Percentiles rank a stretch among this genome's conserved stretches.
phyloP scores from a whole-genome alignment of 768 basidiomycete genomes.

The Suillus discolor region DNA sequence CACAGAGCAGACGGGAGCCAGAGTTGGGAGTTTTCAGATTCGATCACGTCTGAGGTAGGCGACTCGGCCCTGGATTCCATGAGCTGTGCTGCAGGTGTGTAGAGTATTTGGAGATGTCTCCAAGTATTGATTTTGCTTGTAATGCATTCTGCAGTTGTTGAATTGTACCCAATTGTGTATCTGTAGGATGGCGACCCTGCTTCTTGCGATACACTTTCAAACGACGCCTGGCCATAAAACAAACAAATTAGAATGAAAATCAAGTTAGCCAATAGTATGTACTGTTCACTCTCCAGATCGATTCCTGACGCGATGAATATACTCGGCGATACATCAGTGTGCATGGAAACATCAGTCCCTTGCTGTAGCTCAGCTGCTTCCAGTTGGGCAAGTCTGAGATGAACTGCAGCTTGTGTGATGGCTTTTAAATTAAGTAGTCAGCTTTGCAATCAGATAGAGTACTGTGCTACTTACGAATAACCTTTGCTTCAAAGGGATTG shows the following conservation, averaged over 20 bases:
- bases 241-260: neutral
- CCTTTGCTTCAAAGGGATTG: constrained; percentile 23
- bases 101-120: neutral
- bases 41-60: neutral
- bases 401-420: constrained; percentile 15
- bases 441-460: too few species aligned
- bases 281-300: constrained; percentile 21
- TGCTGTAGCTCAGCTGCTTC: constrained; percentile 17
- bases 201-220: neutral
- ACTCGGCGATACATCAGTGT: too few species aligned
- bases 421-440: neutral
- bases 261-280: neutral
- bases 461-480: constrained; percentile 10
- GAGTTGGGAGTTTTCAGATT: neutral
- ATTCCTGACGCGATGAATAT: constrained; percentile 16
- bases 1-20: neutral
- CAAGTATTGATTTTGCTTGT: neutral
- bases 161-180: neutral
- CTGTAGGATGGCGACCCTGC: neutral
- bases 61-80: neutral
- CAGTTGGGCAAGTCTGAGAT: constrained; percentile 25
- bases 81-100: neutral
- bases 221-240: neutral
- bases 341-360: neutral
- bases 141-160: neutral